phyloP scores from a whole-genome alignment of 495 filamentous ascomycete species.

The Chaetomium fimeti region DNA sequence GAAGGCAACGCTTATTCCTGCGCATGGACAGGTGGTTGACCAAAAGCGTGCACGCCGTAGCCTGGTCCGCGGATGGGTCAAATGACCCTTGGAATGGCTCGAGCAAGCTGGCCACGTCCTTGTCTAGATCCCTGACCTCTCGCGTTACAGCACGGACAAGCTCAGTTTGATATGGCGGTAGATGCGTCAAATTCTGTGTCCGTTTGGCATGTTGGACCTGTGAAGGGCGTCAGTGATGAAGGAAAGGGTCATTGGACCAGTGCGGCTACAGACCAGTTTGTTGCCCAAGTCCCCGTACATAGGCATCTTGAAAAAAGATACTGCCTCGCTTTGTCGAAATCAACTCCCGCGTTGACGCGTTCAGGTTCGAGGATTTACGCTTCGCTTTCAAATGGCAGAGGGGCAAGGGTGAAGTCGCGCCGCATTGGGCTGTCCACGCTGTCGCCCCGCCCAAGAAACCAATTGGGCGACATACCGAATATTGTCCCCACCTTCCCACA shows the following conservation, averaged over 20 bases:
- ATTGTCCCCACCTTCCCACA: background rate
- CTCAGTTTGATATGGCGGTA: conserved; percentile 92
- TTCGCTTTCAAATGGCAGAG: background rate
- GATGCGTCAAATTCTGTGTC: conserved; percentile 80
- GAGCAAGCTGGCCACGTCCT: conserved; percentile 77
- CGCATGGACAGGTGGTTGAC: conserved; percentile 95
- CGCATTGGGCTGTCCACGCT: background rate
- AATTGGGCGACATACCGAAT: background rate
- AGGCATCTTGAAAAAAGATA: conserved; percentile 26
- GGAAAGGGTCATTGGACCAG: conserved; percentile 14
- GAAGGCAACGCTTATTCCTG: conserved; percentile 90
- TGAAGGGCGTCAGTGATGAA: conserved; percentile 26
- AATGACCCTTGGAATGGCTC: conserved; percentile 80
- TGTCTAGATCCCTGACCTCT: conserved; percentile 92
- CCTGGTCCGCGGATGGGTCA: conserved; percentile 79
- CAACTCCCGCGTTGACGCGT: background rate
- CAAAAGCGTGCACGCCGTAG: conserved; percentile 80
- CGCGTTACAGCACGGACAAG: conserved; percentile 81
- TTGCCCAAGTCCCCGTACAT: conserved; percentile 95
- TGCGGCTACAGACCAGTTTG: conserved; percentile 61
- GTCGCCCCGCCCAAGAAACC: background rate
- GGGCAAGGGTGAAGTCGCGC: conserved; percentile 5
- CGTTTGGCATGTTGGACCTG: conserved; percentile 94
- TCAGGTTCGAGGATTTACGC: background rate
- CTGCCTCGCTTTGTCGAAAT: background rate